A percentile compares a stretch with the other conserved stretches of the same genome.
These are phyloP conservation scores for Pyrenochaeta sp. DNA, from an alignment of 2,329 filamentous ascomycete species.

Conservation along the genomic window DNA sequence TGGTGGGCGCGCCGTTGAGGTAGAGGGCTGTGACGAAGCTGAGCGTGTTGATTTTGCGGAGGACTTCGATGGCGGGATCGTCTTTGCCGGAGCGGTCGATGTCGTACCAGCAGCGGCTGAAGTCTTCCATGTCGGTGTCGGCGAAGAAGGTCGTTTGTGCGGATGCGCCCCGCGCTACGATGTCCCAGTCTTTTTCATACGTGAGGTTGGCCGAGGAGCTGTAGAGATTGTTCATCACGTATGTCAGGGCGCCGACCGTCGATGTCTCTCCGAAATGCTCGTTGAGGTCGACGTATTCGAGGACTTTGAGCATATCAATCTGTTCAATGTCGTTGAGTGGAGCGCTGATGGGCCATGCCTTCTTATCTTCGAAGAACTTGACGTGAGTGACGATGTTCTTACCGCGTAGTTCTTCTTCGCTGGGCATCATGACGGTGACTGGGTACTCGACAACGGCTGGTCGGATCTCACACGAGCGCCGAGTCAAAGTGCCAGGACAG, in stretches of 20 bases:
- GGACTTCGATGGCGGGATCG: slow-evolving; percentile 28
- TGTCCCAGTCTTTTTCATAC: slow-evolving; percentile 24
- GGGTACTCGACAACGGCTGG: slow-evolving; percentile 32
- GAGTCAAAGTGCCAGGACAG: slow-evolving; percentile 26
- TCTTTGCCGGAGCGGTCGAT: slow-evolving; percentile 24
- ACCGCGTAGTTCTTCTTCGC: slow-evolving; percentile 27
- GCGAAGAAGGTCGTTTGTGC: slow-evolving; percentile 29
- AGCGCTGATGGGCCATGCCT: slow-evolving; percentile 7
- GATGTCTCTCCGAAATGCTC: slow-evolving; percentile 21
- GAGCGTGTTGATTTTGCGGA: slow-evolving; percentile 35
- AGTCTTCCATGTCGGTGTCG: slow-evolving; percentile 14
- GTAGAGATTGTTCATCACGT: slow-evolving; percentile 34
- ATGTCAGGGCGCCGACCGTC: slow-evolving; percentile 28
- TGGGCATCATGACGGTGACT: slow-evolving; percentile 32
- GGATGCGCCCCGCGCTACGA: slow-evolving; percentile 21
- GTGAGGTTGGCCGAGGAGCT: slow-evolving; percentile 22
- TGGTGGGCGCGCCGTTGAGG: slow-evolving; percentile 22
- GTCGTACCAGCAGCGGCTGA: slow-evolving; percentile 25
- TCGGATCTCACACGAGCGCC: slow-evolving; percentile 24
- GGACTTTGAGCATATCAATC: slow-evolving; percentile 24
- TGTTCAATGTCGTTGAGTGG: slow-evolving; percentile 14
- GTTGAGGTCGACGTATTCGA: slow-evolving; percentile 21
- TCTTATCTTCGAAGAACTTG: slow-evolving; percentile 30
- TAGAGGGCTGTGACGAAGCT: slow-evolving; percentile 26
- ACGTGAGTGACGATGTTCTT: slow-evolving; percentile 32